Conservation (phyloP, 257 asterid genomes). For the Primulina huaijiensis region DNA sequence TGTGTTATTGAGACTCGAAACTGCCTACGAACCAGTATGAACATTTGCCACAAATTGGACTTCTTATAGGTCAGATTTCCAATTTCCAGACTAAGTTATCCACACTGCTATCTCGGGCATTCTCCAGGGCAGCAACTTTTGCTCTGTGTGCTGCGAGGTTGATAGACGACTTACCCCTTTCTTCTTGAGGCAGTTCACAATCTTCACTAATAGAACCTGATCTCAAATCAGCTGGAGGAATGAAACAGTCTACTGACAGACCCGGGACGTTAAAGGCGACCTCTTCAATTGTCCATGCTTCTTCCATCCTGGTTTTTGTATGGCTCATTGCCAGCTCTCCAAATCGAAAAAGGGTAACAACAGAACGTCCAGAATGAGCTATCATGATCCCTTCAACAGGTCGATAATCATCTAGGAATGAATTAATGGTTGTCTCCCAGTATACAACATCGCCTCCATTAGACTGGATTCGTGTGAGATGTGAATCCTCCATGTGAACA, state of each 20-base stretch:
- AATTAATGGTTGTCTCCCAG: conserved; percentile 96
- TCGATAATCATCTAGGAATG: conserved; percentile 75
- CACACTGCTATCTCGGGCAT: conserved; percentile 31
- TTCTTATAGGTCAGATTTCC: conserved; percentile 52
- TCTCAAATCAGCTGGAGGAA: conserved; percentile 86
- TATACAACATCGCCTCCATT: conserved; percentile 93
- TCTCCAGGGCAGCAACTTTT: conserved; percentile 53
- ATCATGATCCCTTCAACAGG: conserved; percentile 94
- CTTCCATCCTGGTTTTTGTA: conserved; percentile 94
- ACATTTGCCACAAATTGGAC: conserved; percentile 38
- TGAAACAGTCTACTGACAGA: conserved; percentile 82
- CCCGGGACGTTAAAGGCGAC: conserved; percentile 93
- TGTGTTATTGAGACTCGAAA: conserved; percentile 53
- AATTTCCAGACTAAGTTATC: conserved; percentile 55
- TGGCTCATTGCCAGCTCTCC: conserved; percentile 97
- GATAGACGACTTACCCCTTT: conserved; percentile 45
- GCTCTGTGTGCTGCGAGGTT: conserved; percentile 40
- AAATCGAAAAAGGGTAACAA: conserved; percentile 88
- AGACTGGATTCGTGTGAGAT: conserved; percentile 89
- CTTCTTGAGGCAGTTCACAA: conserved; percentile 73
- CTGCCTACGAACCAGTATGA: conserved; percentile 42
- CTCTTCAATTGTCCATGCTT: conserved; percentile 95
- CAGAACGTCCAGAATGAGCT: conserved; percentile 92
- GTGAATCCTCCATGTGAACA: conserved; percentile 92
- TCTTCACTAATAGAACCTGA: conserved; percentile 71